Base-by-base conservation (phyloP, 371 early-diverging fungal species). In the Apophysomyces trapeziformis region DNA sequence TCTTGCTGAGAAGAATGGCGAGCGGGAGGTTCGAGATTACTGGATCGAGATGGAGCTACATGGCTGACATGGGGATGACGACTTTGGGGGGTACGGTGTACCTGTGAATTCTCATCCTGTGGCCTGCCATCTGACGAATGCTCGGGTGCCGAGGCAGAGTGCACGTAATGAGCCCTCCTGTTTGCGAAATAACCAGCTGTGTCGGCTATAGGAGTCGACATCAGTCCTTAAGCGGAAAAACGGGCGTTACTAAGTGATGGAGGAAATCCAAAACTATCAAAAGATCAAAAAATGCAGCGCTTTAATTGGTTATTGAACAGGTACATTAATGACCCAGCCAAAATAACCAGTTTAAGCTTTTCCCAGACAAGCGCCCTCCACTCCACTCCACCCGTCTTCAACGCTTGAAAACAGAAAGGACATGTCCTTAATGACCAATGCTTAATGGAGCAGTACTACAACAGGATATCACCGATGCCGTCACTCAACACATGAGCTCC, bases 171-270 rank as follows among this genome's bases (percentile, higher is more conserved):
- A 41, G 63, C 36, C 67, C 37, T 66, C 67, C 47, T 63, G 65
- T 44, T 66, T 47, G 67, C 72, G 68, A 80, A 80, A 60, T 75
- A 80, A 16, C 74, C 70, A 26, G 77, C 80, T 43, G 73, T 75
- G 63, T 77, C 80, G 21, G 77, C 70, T 62, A 80, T 77, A 26
- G 77, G 80, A 62, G 77, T 80, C 47, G 80, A 77, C 80, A 80
- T 80, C 54, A 50, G 32, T 18, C 35, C 26, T 21, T 26, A 35
- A 60, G 54, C 26, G 39, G 26, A 43, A 62, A 65, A 61, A 66
- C 26, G 54, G 50, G 39, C 21, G 58, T 18, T 18, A 37, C 44
- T 59, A 16, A 59, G 59, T 41, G 41, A 41, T 41, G 41, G 41
- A 41, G 41, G 41, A 41, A 41, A 8, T 41, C 41, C 41, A 41